Evolutionary conservation across 1,139 yeast species (phyloP).

Genomic region (Diutina neorugosa): DNA sequence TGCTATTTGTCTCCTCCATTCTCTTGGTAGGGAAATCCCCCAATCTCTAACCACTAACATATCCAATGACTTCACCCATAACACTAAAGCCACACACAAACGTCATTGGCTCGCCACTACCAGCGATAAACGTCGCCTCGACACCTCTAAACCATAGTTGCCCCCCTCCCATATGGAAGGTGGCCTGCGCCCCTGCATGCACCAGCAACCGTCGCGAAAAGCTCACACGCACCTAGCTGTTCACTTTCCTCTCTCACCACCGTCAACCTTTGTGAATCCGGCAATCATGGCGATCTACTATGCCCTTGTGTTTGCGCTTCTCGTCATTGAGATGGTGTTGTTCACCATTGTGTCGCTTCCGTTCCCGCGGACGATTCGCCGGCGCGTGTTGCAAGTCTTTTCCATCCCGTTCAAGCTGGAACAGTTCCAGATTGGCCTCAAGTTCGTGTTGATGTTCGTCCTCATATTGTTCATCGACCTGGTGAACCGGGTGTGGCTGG

Average conservation of each 20-base stretch:
- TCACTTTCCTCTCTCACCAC: background rate
- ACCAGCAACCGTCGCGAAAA: background rate
- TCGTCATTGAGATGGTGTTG: constrained; percentile 68
- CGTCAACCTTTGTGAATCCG: background rate
- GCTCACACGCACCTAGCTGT: background rate
- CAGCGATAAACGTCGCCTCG: too few species aligned
- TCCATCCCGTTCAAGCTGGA: constrained; percentile 62
- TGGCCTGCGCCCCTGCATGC: background rate
- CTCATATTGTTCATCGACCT: constrained; percentile 79
- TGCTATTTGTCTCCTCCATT: too few species aligned
- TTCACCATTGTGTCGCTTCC: constrained; percentile 81
- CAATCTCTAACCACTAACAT: too few species aligned
- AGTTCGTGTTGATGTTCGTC: constrained; percentile 77
- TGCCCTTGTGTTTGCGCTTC: constrained; percentile 60
- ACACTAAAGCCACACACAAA: too few species aligned
- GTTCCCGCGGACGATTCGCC: constrained; percentile 64
- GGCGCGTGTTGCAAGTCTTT: constrained; percentile 50
- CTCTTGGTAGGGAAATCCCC: too few species aligned
- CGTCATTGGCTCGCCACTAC: too few species aligned
- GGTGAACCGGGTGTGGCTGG: constrained; percentile 68
- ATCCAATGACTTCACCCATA: too few species aligned
- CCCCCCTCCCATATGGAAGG: too few species aligned
- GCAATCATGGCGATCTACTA: constrained; percentile 58
- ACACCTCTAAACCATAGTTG: too few species aligned
- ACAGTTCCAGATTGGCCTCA: constrained; percentile 64